Conservation (phyloP, 1,284 basidiomycete genomes). For the Puccinia coronata region DNA sequence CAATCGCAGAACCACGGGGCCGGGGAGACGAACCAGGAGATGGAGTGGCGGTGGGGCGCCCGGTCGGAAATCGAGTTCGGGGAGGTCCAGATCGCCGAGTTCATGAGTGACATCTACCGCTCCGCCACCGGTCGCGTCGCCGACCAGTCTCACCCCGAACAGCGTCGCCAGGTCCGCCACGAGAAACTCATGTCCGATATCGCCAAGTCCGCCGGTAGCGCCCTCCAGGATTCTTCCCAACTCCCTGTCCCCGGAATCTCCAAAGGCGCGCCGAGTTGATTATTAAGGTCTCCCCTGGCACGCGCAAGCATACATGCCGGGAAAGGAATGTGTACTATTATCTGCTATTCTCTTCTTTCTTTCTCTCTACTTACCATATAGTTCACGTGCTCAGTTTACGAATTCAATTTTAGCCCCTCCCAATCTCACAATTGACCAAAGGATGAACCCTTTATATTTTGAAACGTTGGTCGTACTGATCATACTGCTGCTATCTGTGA, state of each 20-base stretch:
- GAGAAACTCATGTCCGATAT: constrained; percentile 42
- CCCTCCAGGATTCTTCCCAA: constrained; percentile 40
- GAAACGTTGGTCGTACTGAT: too few relatives aligned
- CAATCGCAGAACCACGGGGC: constrained; percentile 38
- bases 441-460: too few relatives aligned
- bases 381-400: too few relatives aligned
- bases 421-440: too few relatives aligned
- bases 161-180: background rate
- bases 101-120: constrained; percentile 47
- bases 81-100: constrained; percentile 44
- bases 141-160: constrained; percentile 1
- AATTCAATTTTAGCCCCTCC: too few relatives aligned
- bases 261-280: background rate
- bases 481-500: too few relatives aligned
- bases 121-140: constrained; percentile 2
- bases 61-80: constrained; percentile 49
- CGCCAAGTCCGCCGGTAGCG: constrained; percentile 35
- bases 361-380: too few relatives aligned
- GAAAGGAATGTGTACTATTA: too few relatives aligned
- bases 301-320: too few relatives aligned
- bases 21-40: constrained; percentile 8
- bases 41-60: constrained; percentile 49
- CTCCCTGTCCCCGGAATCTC: constrained; percentile 8
- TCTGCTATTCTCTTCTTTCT: too few relatives aligned
- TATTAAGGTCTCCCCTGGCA: too few relatives aligned